Conservation (phyloP, 169 alveolate species). For the Eimeria sp. region DNA sequence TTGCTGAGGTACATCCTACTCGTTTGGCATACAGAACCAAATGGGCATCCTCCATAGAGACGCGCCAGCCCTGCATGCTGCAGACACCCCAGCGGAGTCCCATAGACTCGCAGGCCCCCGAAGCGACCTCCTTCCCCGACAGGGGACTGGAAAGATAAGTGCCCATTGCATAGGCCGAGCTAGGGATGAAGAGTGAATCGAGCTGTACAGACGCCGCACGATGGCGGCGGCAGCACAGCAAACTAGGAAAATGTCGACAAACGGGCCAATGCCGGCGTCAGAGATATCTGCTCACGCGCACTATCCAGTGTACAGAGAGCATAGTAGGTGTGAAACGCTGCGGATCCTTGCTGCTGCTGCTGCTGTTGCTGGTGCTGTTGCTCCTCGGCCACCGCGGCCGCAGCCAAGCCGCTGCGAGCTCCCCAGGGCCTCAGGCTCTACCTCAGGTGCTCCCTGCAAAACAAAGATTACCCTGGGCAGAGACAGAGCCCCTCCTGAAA, state of each 20-base stretch:
- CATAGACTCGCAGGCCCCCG: slow-evolving; percentile 74
- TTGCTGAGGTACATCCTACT: background rate
- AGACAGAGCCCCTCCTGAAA: background rate
- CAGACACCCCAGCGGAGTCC: slow-evolving; percentile 80
- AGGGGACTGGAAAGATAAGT: slow-evolving; percentile 77
- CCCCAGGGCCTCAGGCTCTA: background rate
- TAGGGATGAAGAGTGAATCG: background rate
- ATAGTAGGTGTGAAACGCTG: background rate
- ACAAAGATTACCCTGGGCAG: background rate
- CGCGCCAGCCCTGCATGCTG: slow-evolving; percentile 98
- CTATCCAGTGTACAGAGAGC: slow-evolving; percentile 21
- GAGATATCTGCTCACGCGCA: background rate
- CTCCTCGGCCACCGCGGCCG: background rate
- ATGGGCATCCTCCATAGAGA: slow-evolving; percentile 98
- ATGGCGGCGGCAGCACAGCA: slow-evolving; percentile 61
- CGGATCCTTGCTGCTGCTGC: background rate
- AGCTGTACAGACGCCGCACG: slow-evolving; percentile 38
- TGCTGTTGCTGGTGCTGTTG: background rate
- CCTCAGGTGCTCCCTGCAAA: background rate
- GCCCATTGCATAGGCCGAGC: slow-evolving; percentile 80
- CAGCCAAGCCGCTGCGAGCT: background rate
- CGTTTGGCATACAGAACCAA: slow-evolving; percentile 84
- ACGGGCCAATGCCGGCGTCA: slow-evolving; percentile 6
- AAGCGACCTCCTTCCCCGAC: slow-evolving; percentile 65
- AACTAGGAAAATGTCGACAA: background rate